Evolutionary conservation across 2,329 filamentous ascomycete genomes (phyloP).

Genomic region (Aspergillus fischeri): DNA sequence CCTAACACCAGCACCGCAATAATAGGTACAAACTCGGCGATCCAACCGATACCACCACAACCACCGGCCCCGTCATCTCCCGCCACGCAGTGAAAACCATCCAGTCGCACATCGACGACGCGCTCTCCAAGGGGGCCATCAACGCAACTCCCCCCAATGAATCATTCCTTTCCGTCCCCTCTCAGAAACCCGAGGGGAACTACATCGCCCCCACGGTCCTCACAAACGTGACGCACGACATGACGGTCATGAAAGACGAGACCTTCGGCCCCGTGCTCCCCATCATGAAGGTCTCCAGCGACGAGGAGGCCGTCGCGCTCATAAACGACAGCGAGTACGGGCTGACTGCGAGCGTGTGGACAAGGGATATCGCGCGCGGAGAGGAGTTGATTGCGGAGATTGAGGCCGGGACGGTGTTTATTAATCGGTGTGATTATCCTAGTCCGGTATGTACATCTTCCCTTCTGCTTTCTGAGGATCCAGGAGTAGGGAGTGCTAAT

Average conservation of each 20-base stretch:
- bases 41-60: conserved; percentile 67
- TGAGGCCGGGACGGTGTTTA: conserved; percentile 88
- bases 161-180: conserved; percentile 64
- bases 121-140: conserved; percentile 73
- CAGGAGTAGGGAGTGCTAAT: neutral
- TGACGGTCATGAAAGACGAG: conserved; percentile 86
- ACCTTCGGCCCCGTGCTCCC: conserved; percentile 90
- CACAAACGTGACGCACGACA: conserved; percentile 70
- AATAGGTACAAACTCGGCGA: conserved; percentile 58
- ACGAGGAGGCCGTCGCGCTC: conserved; percentile 71
- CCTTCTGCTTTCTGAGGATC: neutral
- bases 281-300: conserved; percentile 75
- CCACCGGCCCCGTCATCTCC: conserved; percentile 82
- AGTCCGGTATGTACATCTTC: conserved; percentile 63
- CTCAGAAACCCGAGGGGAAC: conserved; percentile 59
- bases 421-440: conserved; percentile 87
- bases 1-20: too few relatives aligned
- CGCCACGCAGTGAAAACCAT: conserved; percentile 70
- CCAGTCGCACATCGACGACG: conserved; percentile 73
- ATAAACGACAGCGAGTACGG: conserved; percentile 96
- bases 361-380: conserved; percentile 71
- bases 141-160: conserved; percentile 74
- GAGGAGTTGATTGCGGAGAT: conserved; percentile 71
- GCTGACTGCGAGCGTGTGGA: conserved; percentile 90
- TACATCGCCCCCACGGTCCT: conserved; percentile 80